Evolutionary conservation across 2,329 filamentous ascomycete species (phyloP).

Genomic region (Cladosporium cucumerinum): DNA sequence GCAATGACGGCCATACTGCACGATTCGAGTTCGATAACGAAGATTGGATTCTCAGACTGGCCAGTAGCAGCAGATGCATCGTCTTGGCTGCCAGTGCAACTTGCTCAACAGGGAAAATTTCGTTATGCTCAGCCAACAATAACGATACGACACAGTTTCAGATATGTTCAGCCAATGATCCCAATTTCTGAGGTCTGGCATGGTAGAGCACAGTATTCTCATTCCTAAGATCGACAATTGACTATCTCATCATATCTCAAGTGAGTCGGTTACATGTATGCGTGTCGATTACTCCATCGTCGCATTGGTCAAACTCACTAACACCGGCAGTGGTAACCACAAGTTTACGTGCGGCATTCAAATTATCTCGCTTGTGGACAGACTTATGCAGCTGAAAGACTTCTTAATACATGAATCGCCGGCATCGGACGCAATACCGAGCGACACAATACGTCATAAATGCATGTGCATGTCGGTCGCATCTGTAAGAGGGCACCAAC

Average conservation of each 20-base stretch:
- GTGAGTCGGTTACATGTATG: no score
- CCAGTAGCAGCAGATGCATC: neutral
- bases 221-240: no score
- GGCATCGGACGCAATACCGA: neutral
- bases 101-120: neutral
- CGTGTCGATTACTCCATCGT: no score
- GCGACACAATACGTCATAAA: neutral
- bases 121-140: neutral
- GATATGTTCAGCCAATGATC: no score
- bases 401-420: neutral
- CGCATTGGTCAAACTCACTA: no score
- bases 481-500: neutral
- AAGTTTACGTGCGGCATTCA: neutral
- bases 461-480: neutral
- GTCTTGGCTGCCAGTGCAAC: neutral
- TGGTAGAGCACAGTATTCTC: no score
- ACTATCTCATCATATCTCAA: no score
- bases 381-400: neutral
- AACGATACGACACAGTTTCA: neutral
- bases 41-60: no score
- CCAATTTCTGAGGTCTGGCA: no score
- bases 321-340: neutral
- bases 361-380: neutral
- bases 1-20: neutral
- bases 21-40: neutral